Conservation (phyloP, 2,329 filamentous ascomycete genomes). For the Penicillium paneum region DNA sequence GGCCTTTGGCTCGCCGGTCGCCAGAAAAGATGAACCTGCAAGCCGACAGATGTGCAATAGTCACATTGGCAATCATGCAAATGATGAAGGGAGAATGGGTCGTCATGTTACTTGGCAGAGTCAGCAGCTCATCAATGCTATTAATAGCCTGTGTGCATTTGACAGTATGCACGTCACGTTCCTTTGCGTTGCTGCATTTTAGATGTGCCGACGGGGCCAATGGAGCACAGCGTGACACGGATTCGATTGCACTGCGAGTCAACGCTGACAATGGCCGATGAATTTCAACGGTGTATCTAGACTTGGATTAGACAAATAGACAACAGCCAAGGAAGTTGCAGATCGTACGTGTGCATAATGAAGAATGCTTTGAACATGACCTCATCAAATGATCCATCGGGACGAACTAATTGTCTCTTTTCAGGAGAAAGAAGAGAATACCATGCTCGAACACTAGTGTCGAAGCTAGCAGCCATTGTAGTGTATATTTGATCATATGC, state of each 20-base stretch:
- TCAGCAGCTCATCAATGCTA: constrained; percentile 37
- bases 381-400: constrained; percentile 50
- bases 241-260: constrained; percentile 38
- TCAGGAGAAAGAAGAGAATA: constrained; percentile 36
- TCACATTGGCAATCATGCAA: constrained; percentile 42
- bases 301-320: neutral
- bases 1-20: constrained; percentile 30
- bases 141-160: constrained; percentile 38
- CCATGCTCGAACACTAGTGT: constrained; percentile 37
- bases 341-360: constrained; percentile 51
- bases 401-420: constrained; percentile 43
- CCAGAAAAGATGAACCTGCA: constrained; percentile 37
- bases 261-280: constrained; percentile 42
- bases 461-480: neutral
- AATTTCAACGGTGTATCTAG: constrained; percentile 35
- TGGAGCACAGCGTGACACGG: constrained; percentile 36
- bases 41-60: constrained; percentile 59
- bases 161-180: constrained; percentile 38
- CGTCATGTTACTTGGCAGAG: constrained; percentile 34
- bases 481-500: neutral
- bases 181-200: constrained; percentile 11
- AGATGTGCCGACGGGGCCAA: constrained; percentile 12
- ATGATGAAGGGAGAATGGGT: constrained; percentile 41
- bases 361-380: constrained; percentile 84
- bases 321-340: constrained; percentile 32